phyloP scores from a whole-genome alignment of 495 filamentous ascomycete species.

The Penicillium paradoxum region DNA sequence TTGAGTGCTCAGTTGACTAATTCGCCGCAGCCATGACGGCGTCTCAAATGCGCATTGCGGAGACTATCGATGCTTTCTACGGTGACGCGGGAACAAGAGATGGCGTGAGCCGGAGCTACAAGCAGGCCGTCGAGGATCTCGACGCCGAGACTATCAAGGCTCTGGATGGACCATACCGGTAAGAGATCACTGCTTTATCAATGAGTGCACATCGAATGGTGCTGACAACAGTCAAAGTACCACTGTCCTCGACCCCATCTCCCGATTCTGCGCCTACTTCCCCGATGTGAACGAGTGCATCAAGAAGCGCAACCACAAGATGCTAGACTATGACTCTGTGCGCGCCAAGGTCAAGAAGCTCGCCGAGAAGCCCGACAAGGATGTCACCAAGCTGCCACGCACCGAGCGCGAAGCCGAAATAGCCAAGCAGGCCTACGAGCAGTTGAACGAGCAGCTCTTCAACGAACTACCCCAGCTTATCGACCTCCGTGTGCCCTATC shows the following conservation, averaged over 20 bases:
- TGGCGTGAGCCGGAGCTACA: constrained; percentile 92
- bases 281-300: constrained; percentile 99
- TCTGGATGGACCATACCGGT: constrained; percentile 93
- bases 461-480: constrained; percentile 95
- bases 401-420: constrained; percentile 93
- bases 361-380: constrained; percentile 97
- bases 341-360: constrained; percentile 94
- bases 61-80: constrained; percentile 99
- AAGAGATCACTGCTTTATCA: constrained; percentile 7
- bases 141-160: constrained; percentile 98
- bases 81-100: constrained; percentile 92
- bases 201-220: not conserved
- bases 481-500: constrained; percentile 91
- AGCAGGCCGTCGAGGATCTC: constrained; percentile 94
- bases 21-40: constrained; percentile 80
- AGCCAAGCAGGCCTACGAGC: constrained; percentile 88
- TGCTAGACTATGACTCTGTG: constrained; percentile 95
- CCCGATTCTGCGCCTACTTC: constrained; percentile 95
- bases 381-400: constrained; percentile 87
- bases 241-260: constrained; percentile 92
- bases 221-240: constrained; percentile 47
- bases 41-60: constrained; percentile 98
- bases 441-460: constrained; percentile 91
- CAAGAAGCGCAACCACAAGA: constrained; percentile 96
- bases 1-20: not conserved